Evolutionary conservation across 805 yeast genomes (phyloP).

Genomic region (Lipomyces oligophaga): DNA sequence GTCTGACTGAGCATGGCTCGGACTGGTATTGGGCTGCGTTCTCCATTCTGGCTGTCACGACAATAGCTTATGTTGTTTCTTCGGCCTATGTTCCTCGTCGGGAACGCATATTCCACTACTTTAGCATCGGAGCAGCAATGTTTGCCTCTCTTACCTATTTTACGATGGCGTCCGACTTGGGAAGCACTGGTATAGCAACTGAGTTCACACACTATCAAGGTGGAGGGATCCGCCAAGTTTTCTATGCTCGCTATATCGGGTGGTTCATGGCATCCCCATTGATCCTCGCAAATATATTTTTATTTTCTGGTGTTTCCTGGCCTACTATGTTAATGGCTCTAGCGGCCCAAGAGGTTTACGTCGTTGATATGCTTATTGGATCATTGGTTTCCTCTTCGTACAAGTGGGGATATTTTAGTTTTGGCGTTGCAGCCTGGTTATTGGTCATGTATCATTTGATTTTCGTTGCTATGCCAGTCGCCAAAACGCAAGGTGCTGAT

Average conservation of each 20-base stretch:
- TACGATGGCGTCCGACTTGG: conserved; percentile 57
- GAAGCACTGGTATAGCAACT: conserved; percentile 47
- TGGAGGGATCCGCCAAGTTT: conserved; percentile 48
- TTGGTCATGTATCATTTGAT: conserved; percentile 42
- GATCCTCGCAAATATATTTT: conserved; percentile 37
- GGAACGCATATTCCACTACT: conserved; percentile 36
- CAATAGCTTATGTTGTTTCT: conserved; percentile 35
- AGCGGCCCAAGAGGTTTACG: conserved; percentile 46
- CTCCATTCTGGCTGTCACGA: conserved; percentile 44
- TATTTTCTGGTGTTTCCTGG: conserved; percentile 38
- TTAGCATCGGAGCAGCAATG: conserved; percentile 43
- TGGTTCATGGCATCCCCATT: conserved; percentile 57
- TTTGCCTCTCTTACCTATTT: conserved; percentile 48
- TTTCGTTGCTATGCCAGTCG: conserved; percentile 24
- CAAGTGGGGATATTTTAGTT: conserved; percentile 66
- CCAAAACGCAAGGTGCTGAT: conserved; percentile 33
- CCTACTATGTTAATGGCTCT: conserved; percentile 37
- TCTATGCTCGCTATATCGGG: conserved; percentile 51
- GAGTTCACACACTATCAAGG: conserved; percentile 50
- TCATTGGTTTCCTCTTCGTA: conserved; percentile 51
- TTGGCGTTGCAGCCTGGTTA: conserved; percentile 48
- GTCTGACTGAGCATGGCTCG: conserved; percentile 55
- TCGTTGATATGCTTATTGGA: conserved; percentile 56
- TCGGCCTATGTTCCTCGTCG: conserved; percentile 35
- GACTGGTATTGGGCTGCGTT: conserved; percentile 70